phyloP scores from a whole-genome alignment of 2,329 filamentous ascomycete genomes.

The Aspergillus calidoustus region DNA sequence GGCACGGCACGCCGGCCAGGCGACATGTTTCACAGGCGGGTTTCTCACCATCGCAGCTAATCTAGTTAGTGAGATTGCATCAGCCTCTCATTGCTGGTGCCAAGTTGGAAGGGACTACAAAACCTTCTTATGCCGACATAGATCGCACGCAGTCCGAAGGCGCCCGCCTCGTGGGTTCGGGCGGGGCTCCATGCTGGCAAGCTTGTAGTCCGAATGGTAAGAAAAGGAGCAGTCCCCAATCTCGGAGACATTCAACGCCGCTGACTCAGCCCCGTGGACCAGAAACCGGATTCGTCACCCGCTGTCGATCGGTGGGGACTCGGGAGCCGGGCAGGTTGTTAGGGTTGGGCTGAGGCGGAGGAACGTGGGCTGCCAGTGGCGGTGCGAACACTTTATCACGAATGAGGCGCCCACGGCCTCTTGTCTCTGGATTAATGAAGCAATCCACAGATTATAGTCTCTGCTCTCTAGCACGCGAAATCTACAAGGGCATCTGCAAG shows the following conservation, averaged over 20 bases:
- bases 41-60: constrained; percentile 30
- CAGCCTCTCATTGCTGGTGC: background rate
- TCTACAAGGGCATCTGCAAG: too few species aligned
- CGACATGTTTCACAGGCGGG: constrained; percentile 32
- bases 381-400: too few species aligned
- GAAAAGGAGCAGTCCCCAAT: background rate
- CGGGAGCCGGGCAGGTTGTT: background rate
- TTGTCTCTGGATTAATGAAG: too few species aligned
- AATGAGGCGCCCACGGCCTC: too few species aligned
- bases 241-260: background rate
- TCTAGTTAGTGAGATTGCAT: constrained; percentile 19
- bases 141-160: constrained; percentile 27
- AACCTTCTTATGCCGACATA: constrained; percentile 30
- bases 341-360: background rate
- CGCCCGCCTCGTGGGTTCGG: constrained; percentile 15
- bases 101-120: background rate
- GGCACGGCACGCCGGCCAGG: constrained; percentile 26
- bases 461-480: too few species aligned
- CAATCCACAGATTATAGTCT: too few species aligned
- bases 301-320: background rate
- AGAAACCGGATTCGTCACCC: background rate
- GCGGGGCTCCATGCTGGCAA: background rate
- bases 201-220: background rate
- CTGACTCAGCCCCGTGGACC: background rate
- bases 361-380: too few species aligned